phyloP scores from a whole-genome alignment of 305 asterid species.

The Striga hermonthica region DNA sequence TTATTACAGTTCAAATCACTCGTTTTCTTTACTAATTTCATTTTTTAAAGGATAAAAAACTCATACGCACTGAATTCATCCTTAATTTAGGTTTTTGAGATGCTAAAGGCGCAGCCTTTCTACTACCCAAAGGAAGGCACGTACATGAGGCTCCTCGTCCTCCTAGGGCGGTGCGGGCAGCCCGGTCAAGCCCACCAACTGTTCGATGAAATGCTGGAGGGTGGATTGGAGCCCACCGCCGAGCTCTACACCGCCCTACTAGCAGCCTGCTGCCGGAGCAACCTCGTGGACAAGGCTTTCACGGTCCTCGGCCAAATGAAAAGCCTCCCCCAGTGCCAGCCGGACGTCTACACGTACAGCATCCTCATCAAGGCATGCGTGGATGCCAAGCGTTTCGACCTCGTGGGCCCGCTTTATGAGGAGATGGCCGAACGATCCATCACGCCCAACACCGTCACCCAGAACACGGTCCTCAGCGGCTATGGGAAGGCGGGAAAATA shows the following conservation, averaged over 20 bases:
- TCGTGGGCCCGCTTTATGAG: conserved; percentile 65
- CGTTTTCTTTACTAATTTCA: not conserved
- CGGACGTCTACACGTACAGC: conserved; percentile 83
- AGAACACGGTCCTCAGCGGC: conserved; percentile 76
- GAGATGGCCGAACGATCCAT: conserved; percentile 60
- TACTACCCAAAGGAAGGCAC: conserved; percentile 86
- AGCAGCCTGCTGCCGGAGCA: conserved; percentile 75
- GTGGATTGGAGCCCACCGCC: conserved; percentile 70
- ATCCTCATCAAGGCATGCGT: conserved; percentile 84
- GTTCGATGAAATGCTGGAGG: conserved; percentile 72
- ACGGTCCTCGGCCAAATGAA: conserved; percentile 62
- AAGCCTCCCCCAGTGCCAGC: conserved; percentile 70
- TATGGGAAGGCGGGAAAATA: conserved; percentile 82
- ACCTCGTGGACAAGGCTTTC: conserved; percentile 65
- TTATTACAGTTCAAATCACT: not conserved
- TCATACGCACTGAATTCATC: not conserved
- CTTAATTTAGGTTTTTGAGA: conserved; percentile 65
- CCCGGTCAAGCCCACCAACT: conserved; percentile 73
- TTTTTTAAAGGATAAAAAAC: not conserved
- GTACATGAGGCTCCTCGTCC: conserved; percentile 80
- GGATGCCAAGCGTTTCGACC: conserved; percentile 62
- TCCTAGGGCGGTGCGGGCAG: conserved; percentile 84
- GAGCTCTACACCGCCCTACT: conserved; percentile 76
- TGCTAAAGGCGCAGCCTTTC: conserved; percentile 75
- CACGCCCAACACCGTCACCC: conserved; percentile 83